Conservation (phyloP, 805 yeast species). For the Pichia insulana region DNA sequence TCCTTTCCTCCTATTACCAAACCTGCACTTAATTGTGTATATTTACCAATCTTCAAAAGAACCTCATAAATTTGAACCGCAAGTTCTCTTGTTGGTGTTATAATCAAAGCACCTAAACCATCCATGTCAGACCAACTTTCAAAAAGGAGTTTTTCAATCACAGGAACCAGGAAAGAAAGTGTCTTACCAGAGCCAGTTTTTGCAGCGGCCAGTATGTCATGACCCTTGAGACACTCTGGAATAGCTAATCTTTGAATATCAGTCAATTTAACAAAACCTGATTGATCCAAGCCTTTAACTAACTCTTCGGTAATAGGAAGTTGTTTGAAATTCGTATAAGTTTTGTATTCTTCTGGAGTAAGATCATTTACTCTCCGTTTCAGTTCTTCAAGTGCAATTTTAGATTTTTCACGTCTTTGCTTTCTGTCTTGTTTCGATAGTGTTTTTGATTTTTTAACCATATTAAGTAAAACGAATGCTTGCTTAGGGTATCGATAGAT, state of each 20-base stretch:
- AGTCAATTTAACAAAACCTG: constrained; percentile 75
- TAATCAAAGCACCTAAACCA: constrained; percentile 81
- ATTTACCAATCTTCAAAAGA: constrained; percentile 67
- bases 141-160: constrained; percentile 58
- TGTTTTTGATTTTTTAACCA: constrained; percentile 25
- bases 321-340: constrained; percentile 53
- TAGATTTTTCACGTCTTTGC: constrained; percentile 22
- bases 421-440: constrained; percentile 25
- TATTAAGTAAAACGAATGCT: too few relatives aligned
- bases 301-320: constrained; percentile 67
- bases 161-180: constrained; percentile 75
- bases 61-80: constrained; percentile 91
- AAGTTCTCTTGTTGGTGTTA: constrained; percentile 88
- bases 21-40: constrained; percentile 76
- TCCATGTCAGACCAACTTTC: constrained; percentile 74
- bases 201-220: constrained; percentile 81
- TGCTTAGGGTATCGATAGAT: too few relatives aligned
- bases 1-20: constrained; percentile 92
- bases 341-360: constrained; percentile 32
- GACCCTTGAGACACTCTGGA: constrained; percentile 64
- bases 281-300: constrained; percentile 60
- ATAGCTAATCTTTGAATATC: constrained; percentile 80
- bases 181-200: constrained; percentile 90
- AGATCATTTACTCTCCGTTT: constrained; percentile 44
- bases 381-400: constrained; percentile 33